A percentile compares a stretch with the other conserved stretches of the same genome.
Conservation (phyloP, 225 moss, liverwort and hornwort species). For the Physcomitrium patens region DNA sequence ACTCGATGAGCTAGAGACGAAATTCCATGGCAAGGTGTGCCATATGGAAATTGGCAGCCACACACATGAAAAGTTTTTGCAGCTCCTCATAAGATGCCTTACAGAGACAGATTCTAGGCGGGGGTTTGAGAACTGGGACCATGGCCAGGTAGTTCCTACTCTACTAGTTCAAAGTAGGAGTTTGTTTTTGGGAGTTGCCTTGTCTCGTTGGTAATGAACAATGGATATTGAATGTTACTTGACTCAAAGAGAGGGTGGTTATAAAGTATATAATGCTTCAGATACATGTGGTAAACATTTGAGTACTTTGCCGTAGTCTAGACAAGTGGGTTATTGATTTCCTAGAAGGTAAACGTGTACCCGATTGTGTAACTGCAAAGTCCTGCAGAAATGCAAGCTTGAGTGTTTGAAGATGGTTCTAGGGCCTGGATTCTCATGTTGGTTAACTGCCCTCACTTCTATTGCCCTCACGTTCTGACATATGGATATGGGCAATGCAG, state of each 20-base stretch:
- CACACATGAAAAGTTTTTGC: conserved; percentile 23
- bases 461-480: conserved; percentile 17
- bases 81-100: conserved; percentile 16
- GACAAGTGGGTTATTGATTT: too few species aligned
- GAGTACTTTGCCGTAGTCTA: too few species aligned
- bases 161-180: not conserved
- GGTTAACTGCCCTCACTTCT: too few species aligned
- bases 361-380: too few species aligned
- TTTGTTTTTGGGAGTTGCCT: too few species aligned
- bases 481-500: conserved; percentile 17
- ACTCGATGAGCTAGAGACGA: conserved; percentile 4
- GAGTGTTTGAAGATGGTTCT: too few species aligned
- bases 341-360: too few species aligned
- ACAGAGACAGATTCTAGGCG: not conserved
- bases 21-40: conserved; percentile 1
- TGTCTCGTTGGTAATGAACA: conserved; percentile 13
- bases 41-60: conserved; percentile 26
- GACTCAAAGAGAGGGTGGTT: not conserved
- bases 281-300: too few species aligned
- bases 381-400: too few species aligned
- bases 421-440: too few species aligned
- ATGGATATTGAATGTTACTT: not conserved
- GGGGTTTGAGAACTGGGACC: not conserved
- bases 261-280: too few species aligned
- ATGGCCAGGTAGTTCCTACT: conserved; percentile 22